Evolutionary conservation across 164 flowering plant species (phyloP).

Genomic region (Taxillus chinensis): DNA sequence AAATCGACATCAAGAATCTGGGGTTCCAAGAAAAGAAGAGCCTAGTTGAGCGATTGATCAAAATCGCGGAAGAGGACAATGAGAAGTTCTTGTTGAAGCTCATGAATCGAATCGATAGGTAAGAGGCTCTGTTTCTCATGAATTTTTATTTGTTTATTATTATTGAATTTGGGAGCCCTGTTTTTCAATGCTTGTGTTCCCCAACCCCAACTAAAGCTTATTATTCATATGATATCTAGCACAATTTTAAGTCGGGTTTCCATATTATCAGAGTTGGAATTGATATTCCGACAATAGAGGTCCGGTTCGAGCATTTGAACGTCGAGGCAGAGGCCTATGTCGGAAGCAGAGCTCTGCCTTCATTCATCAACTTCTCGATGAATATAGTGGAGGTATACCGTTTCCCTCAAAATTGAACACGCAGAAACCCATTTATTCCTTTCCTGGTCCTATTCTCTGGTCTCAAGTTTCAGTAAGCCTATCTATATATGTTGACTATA

Average conservation of each 20-base stretch:
- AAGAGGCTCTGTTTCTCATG: background rate
- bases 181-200: too few species aligned
- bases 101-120: conserved; percentile 58
- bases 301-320: conserved; percentile 29
- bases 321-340: conserved; percentile 28
- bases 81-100: conserved; percentile 66
- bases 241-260: too few species aligned
- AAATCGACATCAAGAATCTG: conserved; percentile 42
- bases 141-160: too few species aligned
- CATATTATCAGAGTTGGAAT: conserved; percentile 27
- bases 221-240: too few species aligned
- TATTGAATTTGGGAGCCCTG: too few species aligned
- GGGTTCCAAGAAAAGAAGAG: conserved; percentile 40
- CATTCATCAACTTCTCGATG: conserved; percentile 20
- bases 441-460: too few species aligned
- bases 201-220: too few species aligned
- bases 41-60: conserved; percentile 47
- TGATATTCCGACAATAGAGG: conserved; percentile 25
- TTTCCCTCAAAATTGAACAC: background rate
- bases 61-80: conserved; percentile 57
- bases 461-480: too few species aligned
- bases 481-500: too few species aligned
- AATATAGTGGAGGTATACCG: conserved; percentile 22
- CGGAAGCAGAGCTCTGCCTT: conserved; percentile 31
- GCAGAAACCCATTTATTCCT: too few species aligned